phyloP scores from a whole-genome alignment of 1,284 basidiomycete genomes.

The Puccinia brachypodii region DNA sequence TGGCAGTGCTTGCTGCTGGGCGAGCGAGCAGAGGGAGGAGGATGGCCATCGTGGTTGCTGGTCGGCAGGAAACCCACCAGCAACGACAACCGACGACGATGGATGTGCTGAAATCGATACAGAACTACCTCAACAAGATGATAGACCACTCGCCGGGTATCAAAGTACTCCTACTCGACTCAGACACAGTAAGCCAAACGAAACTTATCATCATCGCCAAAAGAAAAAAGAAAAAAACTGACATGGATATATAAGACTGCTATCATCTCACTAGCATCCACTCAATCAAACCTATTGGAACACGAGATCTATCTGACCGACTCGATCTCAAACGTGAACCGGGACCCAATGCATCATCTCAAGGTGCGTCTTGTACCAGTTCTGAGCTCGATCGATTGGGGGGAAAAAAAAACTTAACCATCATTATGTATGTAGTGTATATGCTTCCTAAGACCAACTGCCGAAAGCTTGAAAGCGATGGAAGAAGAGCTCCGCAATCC shows the following conservation, averaged over 20 bases:
- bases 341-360: constrained; percentile 48
- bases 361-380: background rate
- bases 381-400: no score
- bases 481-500: constrained; percentile 82
- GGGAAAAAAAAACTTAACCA: constrained; percentile 49
- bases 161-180: constrained; percentile 95
- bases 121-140: constrained; percentile 89
- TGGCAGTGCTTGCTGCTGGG: no score
- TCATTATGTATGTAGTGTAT: constrained; percentile 76
- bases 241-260: constrained; percentile 71
- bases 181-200: background rate
- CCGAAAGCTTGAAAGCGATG: constrained; percentile 76
- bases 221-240: background rate
- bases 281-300: constrained; percentile 88
- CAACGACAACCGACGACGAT: constrained; percentile 61
- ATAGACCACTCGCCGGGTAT: constrained; percentile 81
- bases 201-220: background rate
- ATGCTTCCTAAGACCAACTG: constrained; percentile 80
- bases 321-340: constrained; percentile 82
- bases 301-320: constrained; percentile 98
- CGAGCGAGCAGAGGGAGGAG: background rate
- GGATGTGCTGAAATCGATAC: constrained; percentile 93
- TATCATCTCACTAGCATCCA: constrained; percentile 90
- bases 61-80: background rate
- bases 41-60: background rate